phyloP scores from a whole-genome alignment of 768 basidiomycete species.

The Punctularia strigosozonata region DNA sequence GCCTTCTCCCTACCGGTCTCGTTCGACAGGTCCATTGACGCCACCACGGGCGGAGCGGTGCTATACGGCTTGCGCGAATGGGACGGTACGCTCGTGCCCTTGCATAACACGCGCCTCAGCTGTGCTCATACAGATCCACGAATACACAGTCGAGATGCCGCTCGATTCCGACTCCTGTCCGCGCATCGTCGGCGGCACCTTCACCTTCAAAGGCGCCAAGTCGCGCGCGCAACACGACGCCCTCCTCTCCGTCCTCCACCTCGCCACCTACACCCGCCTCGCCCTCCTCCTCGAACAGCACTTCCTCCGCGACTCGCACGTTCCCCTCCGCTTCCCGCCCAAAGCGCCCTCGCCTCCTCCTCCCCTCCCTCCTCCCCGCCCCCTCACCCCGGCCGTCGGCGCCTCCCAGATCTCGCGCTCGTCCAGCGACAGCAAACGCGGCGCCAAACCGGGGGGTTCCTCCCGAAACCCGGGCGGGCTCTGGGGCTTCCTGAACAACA shows the following conservation, averaged over 20 bases:
- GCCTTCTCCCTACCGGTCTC: conserved; percentile 28
- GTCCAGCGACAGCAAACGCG: conserved; percentile 5
- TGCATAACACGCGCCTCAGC: neutral
- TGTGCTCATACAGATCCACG: no score
- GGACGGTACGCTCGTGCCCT: conserved; percentile 27
- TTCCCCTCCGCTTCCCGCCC: conserved; percentile 32
- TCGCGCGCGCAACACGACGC: conserved; percentile 29
- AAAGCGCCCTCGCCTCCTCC: conserved; percentile 5
- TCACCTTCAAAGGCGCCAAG: conserved; percentile 35
- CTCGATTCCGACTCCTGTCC: conserved; percentile 12
- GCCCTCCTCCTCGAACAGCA: conserved; percentile 53
- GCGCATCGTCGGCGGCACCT: conserved; percentile 50
- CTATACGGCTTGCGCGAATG: conserved; percentile 42
- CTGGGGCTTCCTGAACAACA: conserved; percentile 24
- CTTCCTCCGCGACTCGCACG: conserved; percentile 36
- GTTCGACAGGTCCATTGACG: conserved; percentile 17
- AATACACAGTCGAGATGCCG: conserved; percentile 5
- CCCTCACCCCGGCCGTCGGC: neutral
- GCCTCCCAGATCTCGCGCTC: neutral
- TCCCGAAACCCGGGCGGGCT: no score
- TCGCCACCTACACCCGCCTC: conserved; percentile 42
- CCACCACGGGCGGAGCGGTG: conserved; percentile 16
- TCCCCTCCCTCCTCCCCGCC: neutral
- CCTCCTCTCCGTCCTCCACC: conserved; percentile 36
- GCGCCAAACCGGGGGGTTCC: no score